A percentile compares a stretch with the other conserved stretches of the same genome.
Evolutionary conservation across 2,329 filamentous ascomycete genomes (phyloP).

Genomic region (Fusarium albosuccineum): DNA sequence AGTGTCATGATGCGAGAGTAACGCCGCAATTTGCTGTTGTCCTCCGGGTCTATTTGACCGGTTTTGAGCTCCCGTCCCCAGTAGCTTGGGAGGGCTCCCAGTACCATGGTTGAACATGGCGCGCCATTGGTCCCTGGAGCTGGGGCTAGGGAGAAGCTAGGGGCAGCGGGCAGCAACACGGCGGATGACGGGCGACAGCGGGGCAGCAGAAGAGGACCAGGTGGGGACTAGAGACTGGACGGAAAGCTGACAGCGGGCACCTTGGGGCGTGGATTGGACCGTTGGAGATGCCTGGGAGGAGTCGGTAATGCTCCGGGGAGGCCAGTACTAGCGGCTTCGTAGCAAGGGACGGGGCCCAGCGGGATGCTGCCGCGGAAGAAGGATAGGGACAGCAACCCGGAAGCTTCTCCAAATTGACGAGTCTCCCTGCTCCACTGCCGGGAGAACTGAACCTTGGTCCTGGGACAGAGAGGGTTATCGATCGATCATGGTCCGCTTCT

Average conservation of each 20-base stretch:
- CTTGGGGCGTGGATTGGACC: constrained; percentile 27
- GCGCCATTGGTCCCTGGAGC: constrained; percentile 31
- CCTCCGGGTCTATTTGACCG: constrained; percentile 9
- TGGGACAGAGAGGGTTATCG: constrained; percentile 19
- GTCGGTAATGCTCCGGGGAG: constrained; percentile 15
- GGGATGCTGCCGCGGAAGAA: constrained; percentile 29
- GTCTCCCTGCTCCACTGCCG: constrained; percentile 14
- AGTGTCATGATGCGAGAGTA: constrained; percentile 3
- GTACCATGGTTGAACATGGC: constrained; percentile 29
- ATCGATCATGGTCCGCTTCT: constrained; percentile 18
- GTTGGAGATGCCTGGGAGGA: constrained; percentile 17
- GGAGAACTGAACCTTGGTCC: constrained; percentile 28
- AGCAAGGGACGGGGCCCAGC: constrained; percentile 31
- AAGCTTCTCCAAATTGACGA: constrained; percentile 16
- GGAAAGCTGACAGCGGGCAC: constrained; percentile 32
- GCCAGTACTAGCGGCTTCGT: constrained; percentile 16
- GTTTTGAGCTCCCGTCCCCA: constrained; percentile 22
- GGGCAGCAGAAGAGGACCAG: constrained; percentile 9
- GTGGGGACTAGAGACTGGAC: constrained; percentile 18
- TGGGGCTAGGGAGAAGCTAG: constrained; percentile 21
- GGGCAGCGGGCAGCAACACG: constrained; percentile 19
- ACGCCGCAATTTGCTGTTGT: constrained; percentile 8
- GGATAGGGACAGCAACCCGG: constrained; percentile 19
- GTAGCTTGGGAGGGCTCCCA: constrained; percentile 33
- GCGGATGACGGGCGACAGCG: constrained; percentile 16